phyloP scores from a whole-genome alignment of 2,329 filamentous ascomycete species.

The Zymoseptoria pseudotritici region DNA sequence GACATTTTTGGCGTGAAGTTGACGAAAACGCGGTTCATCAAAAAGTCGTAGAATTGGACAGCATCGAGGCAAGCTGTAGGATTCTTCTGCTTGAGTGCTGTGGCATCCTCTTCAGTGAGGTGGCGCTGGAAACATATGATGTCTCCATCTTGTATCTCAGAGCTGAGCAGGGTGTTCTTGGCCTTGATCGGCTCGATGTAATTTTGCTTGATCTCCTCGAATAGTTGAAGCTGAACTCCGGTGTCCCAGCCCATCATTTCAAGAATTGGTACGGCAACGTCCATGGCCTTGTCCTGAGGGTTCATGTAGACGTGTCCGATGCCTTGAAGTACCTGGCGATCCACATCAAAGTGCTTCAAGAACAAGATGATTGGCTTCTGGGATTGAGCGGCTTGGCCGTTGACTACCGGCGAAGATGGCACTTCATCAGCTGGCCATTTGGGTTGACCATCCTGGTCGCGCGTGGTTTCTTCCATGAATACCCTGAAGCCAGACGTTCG shows the following conservation, averaged over 20 bases:
- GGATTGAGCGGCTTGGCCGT: conserved; percentile 32
- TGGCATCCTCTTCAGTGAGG: conserved; percentile 35
- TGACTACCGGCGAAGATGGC: conserved; percentile 33
- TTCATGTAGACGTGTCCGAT: conserved; percentile 80
- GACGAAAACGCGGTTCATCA: conserved; percentile 74
- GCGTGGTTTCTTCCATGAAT: conserved; percentile 75
- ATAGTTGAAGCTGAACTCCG: conserved; percentile 63
- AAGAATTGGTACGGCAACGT: conserved; percentile 69
- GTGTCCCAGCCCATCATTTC: conserved; percentile 81
- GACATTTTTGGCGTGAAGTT: conserved; percentile 60
- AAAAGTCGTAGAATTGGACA: conserved; percentile 73
- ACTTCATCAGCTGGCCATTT: conserved; percentile 62
- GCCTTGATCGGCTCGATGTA: conserved; percentile 95
- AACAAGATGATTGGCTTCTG: conserved; percentile 68
- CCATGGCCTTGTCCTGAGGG: conserved; percentile 79
- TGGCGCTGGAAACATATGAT: conserved; percentile 87
- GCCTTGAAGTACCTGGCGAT: conserved; percentile 66
- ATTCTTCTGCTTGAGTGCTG: conserved; percentile 21
- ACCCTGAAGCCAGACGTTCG: conserved; percentile 64
- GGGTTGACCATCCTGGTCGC: conserved; percentile 61
- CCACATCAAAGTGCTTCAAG: conserved; percentile 82
- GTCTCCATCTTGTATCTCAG: conserved; percentile 94
- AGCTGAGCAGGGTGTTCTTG: conserved; percentile 74
- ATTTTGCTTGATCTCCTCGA: conserved; percentile 93
- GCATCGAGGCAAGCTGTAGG: conserved; percentile 24